A percentile compares a stretch with the other conserved stretches of the same genome.
Evolutionary conservation across 495 filamentous ascomycete species (phyloP).

Genomic region (Aspergillus sclerotioniger): DNA sequence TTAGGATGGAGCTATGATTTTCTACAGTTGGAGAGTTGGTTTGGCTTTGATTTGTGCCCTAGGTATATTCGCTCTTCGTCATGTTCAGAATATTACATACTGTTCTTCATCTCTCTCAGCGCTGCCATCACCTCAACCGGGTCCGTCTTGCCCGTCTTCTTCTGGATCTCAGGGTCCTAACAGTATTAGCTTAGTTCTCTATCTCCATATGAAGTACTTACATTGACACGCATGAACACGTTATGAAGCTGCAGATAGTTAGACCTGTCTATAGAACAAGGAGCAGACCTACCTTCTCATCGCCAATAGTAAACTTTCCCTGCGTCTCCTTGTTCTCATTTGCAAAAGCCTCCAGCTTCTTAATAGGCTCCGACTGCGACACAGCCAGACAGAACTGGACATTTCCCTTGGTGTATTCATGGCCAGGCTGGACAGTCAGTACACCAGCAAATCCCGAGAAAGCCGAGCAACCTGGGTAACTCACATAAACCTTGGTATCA

Average conservation of each 20-base stretch:
- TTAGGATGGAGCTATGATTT: no score
- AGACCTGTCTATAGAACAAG: constrained; percentile 1
- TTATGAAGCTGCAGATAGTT: constrained; percentile 72
- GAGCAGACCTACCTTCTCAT: constrained; percentile 75
- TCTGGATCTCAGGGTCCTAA: constrained; percentile 80
- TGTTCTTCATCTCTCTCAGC: constrained; percentile 92
- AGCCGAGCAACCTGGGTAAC: constrained; percentile 24
- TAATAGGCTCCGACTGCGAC: constrained; percentile 67
- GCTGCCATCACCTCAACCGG: constrained; percentile 84
- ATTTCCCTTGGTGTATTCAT: constrained; percentile 95
- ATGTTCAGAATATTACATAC: constrained; percentile 30
- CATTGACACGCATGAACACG: constrained; percentile 90
- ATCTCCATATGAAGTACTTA: constrained; percentile 39
- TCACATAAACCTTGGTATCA: constrained; percentile 89
- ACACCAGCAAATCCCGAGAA: neutral
- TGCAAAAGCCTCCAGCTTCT: constrained; percentile 74
- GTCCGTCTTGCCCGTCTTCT: constrained; percentile 77
- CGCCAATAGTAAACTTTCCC: constrained; percentile 94
- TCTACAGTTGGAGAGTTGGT: neutral
- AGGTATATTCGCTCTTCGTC: neutral
- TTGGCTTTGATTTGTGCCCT: no score
- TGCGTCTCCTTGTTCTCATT: constrained; percentile 82
- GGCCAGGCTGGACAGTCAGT: constrained; percentile 63
- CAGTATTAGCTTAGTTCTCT: constrained; percentile 5
- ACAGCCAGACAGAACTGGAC: constrained; percentile 81